Evolutionary conservation across 73 alveolate species (phyloP).

Genomic region (Symbiodinium natans): DNA sequence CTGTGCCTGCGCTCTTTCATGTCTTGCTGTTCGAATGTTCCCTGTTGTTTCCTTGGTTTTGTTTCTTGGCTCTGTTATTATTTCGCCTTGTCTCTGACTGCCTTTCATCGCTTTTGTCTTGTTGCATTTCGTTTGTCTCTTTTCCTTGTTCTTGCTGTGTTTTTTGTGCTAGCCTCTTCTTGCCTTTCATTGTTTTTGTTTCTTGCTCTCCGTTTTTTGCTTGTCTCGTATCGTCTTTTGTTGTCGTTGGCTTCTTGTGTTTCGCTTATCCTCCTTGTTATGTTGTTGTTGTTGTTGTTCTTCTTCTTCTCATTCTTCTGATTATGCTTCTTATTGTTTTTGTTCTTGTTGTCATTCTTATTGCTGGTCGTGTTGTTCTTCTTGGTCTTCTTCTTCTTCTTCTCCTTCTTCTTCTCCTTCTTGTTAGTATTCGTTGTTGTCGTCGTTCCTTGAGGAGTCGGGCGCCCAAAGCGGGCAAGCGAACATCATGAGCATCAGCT

Average conservation of each 20-base stretch:
- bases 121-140: background rate
- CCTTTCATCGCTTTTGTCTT: background rate
- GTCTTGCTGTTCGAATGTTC: background rate
- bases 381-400: background rate
- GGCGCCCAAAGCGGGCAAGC: no score
- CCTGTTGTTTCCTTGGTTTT: background rate
- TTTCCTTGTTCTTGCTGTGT: background rate
- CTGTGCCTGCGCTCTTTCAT: background rate
- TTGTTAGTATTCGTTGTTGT: background rate
- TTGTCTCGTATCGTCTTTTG: background rate
- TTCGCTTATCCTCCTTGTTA: no score
- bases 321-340: background rate
- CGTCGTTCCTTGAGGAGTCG: background rate
- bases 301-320: background rate
- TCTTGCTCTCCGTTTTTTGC: background rate
- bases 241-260: background rate
- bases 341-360: background rate
- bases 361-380: background rate
- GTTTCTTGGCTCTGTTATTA: background rate
- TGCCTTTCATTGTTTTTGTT: background rate
- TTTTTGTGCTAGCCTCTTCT: background rate
- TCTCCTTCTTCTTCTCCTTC: background rate
- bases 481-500: no score
- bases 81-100: background rate
- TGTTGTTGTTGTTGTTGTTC: background rate